Conservation (phyloP, 805 yeast species). For the Spathaspora girioi region DNA sequence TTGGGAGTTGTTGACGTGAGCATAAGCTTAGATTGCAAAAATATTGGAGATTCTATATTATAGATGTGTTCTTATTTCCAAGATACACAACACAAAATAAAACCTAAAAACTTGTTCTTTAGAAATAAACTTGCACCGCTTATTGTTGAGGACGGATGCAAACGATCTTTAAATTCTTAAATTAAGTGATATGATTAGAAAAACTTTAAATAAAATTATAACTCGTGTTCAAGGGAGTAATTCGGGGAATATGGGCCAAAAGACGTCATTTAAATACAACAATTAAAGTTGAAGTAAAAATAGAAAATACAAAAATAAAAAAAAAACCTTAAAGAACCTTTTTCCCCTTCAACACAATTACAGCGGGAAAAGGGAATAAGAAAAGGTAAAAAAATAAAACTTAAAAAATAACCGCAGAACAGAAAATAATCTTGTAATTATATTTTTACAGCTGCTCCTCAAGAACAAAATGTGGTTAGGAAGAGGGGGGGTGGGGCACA, state of each 20-base stretch:
- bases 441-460: not conserved
- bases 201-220: not conserved
- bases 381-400: not conserved
- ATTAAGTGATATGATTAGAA: not conserved
- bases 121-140: not conserved
- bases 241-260: not conserved
- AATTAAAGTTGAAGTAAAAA: not conserved
- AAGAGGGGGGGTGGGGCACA: not conserved
- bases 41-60: too few relatives aligned
- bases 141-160: not conserved
- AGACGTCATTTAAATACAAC: not conserved
- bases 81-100: not conserved
- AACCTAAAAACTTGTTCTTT: not conserved
- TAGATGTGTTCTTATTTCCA: too few relatives aligned
- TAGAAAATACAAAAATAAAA: not conserved
- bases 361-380: not conserved
- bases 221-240: not conserved
- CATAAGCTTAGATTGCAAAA: conserved; percentile 3
- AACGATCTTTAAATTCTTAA: not conserved
- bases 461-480: not conserved
- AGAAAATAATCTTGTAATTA: not conserved
- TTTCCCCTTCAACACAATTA: not conserved
- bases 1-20: conserved; percentile 9
- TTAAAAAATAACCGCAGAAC: not conserved
- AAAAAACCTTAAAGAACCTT: not conserved